Conservation (phyloP, 306 rosid genomes). For the Sechiopsis laciniata region DNA sequence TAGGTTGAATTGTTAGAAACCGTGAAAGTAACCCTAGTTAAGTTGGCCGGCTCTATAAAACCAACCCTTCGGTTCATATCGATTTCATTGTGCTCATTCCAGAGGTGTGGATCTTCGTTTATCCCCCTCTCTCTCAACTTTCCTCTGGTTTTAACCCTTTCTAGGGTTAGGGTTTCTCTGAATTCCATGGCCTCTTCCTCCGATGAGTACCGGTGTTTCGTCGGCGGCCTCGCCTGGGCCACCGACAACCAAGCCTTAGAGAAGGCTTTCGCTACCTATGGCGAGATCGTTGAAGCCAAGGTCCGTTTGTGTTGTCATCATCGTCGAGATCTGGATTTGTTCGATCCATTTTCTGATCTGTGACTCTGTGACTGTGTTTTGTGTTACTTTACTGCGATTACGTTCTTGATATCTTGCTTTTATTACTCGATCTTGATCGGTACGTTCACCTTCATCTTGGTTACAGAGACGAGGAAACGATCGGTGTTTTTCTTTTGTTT, state of each 20-base stretch:
- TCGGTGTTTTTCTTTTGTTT: slow-evolving; percentile 31
- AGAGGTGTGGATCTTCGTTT: too few species aligned
- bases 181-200: slow-evolving; percentile 55
- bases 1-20: neutral
- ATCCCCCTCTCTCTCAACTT: too few species aligned
- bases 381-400: slow-evolving; percentile 56
- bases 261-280: slow-evolving; percentile 53
- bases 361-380: slow-evolving; percentile 51
- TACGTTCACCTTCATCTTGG: slow-evolving; percentile 84
- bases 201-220: slow-evolving; percentile 78
- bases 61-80: too few species aligned
- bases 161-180: neutral
- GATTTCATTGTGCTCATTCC: too few species aligned
- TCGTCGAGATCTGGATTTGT: slow-evolving; percentile 65
- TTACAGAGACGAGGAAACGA: slow-evolving; percentile 71
- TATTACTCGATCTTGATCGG: slow-evolving; percentile 54
- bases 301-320: slow-evolving; percentile 74
- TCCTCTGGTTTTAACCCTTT: neutral
- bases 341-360: slow-evolving; percentile 47
- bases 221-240: slow-evolving; percentile 97
- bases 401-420: slow-evolving; percentile 44
- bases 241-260: slow-evolving; percentile 56
- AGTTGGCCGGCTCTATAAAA: neutral
- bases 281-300: slow-evolving; percentile 80
- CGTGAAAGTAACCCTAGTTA: slow-evolving; percentile 19